Percentiles rank a stretch among this genome's conserved stretches.
These are phyloP conservation scores for Chaetoceros muelleri DNA, from an alignment of 108 stramenopile species.

Conservation along the genomic window DNA sequence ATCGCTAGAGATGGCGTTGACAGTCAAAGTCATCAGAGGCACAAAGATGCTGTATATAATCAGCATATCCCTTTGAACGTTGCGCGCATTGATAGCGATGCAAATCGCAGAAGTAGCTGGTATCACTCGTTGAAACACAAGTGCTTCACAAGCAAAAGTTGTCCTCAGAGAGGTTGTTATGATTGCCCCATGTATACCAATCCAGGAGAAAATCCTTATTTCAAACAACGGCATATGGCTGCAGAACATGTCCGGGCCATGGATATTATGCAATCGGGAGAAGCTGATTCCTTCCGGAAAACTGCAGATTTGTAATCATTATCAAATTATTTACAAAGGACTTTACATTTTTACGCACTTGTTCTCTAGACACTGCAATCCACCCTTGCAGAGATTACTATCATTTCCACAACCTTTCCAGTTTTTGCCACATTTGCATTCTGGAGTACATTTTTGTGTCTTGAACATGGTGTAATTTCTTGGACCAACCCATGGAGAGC, in stretches of 20 bases:
- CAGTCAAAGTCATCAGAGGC: conserved; percentile 31
- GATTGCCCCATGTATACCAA: conserved; percentile 53
- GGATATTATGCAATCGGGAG: conserved; percentile 52
- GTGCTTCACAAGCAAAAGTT: conserved; percentile 21
- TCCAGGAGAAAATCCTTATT: conserved; percentile 66
- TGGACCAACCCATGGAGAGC: neutral
- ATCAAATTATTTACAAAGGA: no score
- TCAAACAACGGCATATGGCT: conserved; percentile 25
- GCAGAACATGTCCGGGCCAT: conserved; percentile 46
- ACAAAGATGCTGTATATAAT: neutral
- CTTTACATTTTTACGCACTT: neutral
- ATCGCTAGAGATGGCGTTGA: conserved; percentile 45
- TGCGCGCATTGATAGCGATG: conserved; percentile 59
- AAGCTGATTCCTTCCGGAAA: conserved; percentile 49
- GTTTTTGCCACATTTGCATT: neutral
- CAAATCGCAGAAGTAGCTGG: conserved; percentile 53
- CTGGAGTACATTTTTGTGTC: neutral
- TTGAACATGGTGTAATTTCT: neutral
- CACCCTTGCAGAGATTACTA: neutral
- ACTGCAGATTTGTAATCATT: conserved; percentile 44
- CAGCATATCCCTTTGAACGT: conserved; percentile 52
- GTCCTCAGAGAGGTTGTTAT: conserved; percentile 70
- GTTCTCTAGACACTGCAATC: neutral
- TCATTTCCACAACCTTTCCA: neutral
- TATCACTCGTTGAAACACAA: conserved; percentile 63